Evolutionary conservation across 208 protist species (phyloP).

Genomic region (Leishmania aethiopica): DNA sequence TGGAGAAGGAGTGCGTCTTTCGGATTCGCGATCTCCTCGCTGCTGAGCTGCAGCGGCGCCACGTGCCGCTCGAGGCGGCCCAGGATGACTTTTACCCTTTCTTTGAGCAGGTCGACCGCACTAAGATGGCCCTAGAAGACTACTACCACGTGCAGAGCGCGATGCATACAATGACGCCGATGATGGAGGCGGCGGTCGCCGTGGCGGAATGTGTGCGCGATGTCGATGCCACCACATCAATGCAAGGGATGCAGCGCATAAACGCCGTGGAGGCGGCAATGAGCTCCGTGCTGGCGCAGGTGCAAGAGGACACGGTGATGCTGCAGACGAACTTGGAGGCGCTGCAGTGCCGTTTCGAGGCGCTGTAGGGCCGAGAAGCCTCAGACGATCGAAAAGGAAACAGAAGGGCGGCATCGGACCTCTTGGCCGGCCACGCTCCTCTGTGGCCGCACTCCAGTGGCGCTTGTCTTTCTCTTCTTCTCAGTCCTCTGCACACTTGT

Average conservation of each 20-base stretch:
- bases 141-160: neutral
- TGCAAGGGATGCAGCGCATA: neutral
- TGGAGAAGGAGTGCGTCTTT: conserved; percentile 17
- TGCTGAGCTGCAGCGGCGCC: conserved; percentile 17
- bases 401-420: neutral
- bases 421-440: neutral
- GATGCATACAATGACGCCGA: conserved; percentile 3
- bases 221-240: conserved; percentile 7
- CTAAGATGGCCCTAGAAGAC: conserved; percentile 2
- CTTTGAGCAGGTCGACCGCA: neutral
- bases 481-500: neutral
- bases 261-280: conserved; percentile 7
- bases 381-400: neutral
- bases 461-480: neutral
- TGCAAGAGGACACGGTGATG: neutral
- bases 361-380: neutral
- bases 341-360: neutral
- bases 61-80: conserved; percentile 1
- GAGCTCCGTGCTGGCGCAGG: neutral
- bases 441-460: neutral
- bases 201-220: conserved; percentile 16
- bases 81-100: conserved; percentile 7
- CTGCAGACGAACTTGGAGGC: conserved; percentile 6
- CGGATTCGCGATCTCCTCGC: conserved; percentile 10
- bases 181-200: conserved; percentile 20